Conservation (phyloP, 305 asterid species). For the Fraxinus velutina region DNA sequence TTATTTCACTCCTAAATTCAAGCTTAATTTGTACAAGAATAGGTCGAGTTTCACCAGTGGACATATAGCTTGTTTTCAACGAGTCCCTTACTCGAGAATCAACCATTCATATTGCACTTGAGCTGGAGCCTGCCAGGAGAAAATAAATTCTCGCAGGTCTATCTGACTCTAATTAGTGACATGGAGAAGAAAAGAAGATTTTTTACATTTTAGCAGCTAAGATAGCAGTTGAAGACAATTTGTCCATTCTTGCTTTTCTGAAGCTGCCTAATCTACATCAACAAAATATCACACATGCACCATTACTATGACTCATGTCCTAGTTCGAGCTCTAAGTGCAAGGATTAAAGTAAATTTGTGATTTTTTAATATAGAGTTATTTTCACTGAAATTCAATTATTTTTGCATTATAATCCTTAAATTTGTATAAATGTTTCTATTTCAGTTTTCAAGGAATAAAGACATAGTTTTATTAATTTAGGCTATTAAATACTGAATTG, state of each 20-base stretch:
- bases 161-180: background rate
- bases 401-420: background rate
- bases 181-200: background rate
- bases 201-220: background rate
- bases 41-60: background rate
- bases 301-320: background rate
- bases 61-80: background rate
- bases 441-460: background rate
- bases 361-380: background rate
- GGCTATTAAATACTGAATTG: background rate
- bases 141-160: background rate
- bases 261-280: background rate
- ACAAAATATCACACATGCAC: background rate
- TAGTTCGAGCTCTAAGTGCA: background rate
- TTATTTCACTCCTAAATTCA: background rate
- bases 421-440: background rate
- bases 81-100: background rate
- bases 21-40: background rate
- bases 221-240: background rate
- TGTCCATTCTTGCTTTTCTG: background rate
- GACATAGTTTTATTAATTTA: background rate
- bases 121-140: background rate
- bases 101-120: background rate
- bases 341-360: background rate
- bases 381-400: background rate